phyloP scores from a whole-genome alignment of 2,329 filamentous ascomycete species.

The Ambrosiella beaveri region DNA sequence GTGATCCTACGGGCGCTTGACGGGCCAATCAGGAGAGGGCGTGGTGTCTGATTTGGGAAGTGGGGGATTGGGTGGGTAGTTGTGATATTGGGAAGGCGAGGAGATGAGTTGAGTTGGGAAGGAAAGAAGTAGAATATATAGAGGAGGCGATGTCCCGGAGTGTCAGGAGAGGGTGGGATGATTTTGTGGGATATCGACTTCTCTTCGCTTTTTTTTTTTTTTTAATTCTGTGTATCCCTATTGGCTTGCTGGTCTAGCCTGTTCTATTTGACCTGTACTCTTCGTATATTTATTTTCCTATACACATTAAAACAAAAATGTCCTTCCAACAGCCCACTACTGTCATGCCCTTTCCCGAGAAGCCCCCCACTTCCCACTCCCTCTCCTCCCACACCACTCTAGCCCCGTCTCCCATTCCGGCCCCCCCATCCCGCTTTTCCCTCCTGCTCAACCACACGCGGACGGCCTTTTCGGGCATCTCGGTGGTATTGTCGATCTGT shows the following conservation, averaged over 20 bases:
- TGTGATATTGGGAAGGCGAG: neutral
- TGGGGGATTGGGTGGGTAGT: neutral
- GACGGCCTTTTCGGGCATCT: constrained; percentile 31
- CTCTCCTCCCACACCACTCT: no score
- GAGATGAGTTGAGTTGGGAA: neutral
- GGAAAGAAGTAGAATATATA: neutral
- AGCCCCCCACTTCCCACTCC: no score
- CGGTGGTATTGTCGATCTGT: constrained; percentile 32
- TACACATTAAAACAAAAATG: neutral
- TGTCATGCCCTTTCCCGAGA: no score
- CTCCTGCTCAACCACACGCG: constrained; percentile 28
- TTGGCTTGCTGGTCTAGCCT: neutral
- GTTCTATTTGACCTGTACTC: neutral
- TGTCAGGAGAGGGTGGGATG: neutral
- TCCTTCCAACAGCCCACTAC: no score
- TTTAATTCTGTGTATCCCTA: neutral
- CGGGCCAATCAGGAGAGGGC: neutral
- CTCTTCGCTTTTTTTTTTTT: constrained; percentile 4
- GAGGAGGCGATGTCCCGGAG: neutral
- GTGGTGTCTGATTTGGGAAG: neutral
- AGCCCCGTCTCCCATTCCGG: constrained; percentile 9
- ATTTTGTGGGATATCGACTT: neutral
- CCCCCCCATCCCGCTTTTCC: constrained; percentile 19
- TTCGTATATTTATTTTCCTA: neutral
- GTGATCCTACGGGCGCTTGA: no score